These are phyloP conservation scores for Drechslerella dactyloides DNA, from an alignment of 2,329 filamentous ascomycete genomes.

Conservation along the genomic window DNA sequence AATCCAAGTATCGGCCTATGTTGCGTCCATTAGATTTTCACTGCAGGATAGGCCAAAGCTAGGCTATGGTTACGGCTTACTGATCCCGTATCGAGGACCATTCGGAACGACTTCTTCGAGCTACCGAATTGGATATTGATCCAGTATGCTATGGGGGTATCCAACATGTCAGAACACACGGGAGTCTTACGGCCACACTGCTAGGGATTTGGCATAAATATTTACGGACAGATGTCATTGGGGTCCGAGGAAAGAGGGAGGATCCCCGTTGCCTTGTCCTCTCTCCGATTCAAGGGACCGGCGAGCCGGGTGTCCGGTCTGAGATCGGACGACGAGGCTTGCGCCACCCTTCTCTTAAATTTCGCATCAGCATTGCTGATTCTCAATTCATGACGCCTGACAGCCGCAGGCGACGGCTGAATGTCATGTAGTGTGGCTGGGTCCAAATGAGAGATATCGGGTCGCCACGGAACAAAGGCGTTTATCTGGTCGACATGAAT, in stretches of 20 bases:
- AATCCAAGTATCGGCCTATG: conserved; percentile 74
- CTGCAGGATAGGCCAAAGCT: neutral
- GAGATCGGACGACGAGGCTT: neutral
- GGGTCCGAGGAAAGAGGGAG: conserved; percentile 28
- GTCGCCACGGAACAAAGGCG: conserved; percentile 45
- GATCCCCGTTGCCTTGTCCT: conserved; percentile 21
- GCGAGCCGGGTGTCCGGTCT: neutral
- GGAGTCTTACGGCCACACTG: neutral
- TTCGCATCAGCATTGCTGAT: conserved; percentile 24
- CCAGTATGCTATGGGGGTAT: conserved; percentile 37
- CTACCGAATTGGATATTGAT: conserved; percentile 65
- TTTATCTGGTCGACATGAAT: conserved; percentile 17
- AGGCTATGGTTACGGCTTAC: conserved; percentile 53
- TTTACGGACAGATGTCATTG: conserved; percentile 33
- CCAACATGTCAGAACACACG: conserved; percentile 6
- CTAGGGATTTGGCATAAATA: neutral
- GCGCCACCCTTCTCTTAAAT: conserved; percentile 5
- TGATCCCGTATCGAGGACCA: conserved; percentile 72
- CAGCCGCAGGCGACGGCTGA: conserved; percentile 10
- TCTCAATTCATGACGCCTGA: conserved; percentile 42
- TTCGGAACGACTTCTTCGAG: conserved; percentile 63
- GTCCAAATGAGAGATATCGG: conserved; percentile 28
- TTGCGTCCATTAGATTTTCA: conserved; percentile 17
- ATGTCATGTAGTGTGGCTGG: conserved; percentile 24
- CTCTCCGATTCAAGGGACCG: neutral